These are phyloP conservation scores for Borovskyia barvae DNA, from an alignment of 208 protist genomes.

Conservation along the genomic window DNA sequence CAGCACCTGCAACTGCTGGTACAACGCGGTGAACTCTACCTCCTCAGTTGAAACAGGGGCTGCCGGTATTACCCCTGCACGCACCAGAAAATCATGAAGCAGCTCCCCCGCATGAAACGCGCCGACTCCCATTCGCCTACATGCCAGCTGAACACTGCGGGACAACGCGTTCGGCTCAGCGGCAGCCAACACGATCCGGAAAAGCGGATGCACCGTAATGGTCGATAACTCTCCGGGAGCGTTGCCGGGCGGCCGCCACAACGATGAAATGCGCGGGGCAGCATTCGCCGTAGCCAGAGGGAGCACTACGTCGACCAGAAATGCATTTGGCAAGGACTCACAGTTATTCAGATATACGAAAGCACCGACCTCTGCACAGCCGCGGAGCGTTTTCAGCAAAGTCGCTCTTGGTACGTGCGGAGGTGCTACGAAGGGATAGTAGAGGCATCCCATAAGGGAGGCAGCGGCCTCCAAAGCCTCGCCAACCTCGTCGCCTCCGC, in stretches of 20 bases:
- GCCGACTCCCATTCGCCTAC: slow-evolving; percentile 10
- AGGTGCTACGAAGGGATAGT: slow-evolving; percentile 55
- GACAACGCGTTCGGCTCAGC: not conserved
- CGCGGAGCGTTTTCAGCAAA: slow-evolving; percentile 47
- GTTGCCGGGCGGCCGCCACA: slow-evolving; percentile 17
- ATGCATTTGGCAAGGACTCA: slow-evolving; percentile 26
- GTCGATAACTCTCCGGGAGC: not conserved
- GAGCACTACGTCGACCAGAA: slow-evolving; percentile 13
- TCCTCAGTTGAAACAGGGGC: slow-evolving; percentile 20
- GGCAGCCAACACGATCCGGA: slow-evolving; percentile 11
- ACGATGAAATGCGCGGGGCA: slow-evolving; percentile 3
- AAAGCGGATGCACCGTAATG: slow-evolving; percentile 24
- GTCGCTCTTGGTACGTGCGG: slow-evolving; percentile 28
- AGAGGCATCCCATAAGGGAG: slow-evolving; percentile 55
- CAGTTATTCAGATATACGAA: slow-evolving; percentile 63
- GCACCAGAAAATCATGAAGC: slow-evolving; percentile 38
- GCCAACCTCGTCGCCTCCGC: slow-evolving; percentile 13
- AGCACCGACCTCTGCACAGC: slow-evolving; percentile 55
- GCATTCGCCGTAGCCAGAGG: slow-evolving; percentile 8
- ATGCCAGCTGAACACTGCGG: slow-evolving; percentile 9
- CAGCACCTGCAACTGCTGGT: slow-evolving; percentile 48
- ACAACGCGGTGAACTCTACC: slow-evolving; percentile 52
- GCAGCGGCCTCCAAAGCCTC: slow-evolving; percentile 22
- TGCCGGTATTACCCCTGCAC: slow-evolving; percentile 6
- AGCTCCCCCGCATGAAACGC: slow-evolving; percentile 32